Evolutionary conservation across 192 early-diverging fungal species (phyloP), one percentile per base, ranked within the genome.

Genomic region (Physocladia obscura): DNA sequence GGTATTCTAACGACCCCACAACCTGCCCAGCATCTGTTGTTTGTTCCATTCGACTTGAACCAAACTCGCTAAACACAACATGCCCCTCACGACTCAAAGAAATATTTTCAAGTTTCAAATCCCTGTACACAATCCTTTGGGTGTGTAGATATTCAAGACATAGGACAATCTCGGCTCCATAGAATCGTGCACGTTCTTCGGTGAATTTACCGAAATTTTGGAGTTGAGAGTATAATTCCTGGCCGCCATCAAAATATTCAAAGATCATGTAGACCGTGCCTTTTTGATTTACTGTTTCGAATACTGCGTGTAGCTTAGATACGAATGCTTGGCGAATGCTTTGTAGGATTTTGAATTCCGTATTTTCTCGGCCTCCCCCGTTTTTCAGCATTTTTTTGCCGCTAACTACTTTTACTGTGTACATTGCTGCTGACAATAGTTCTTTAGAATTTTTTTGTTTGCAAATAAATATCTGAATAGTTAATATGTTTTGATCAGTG

Each of bases 191-290:
- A 24, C 82, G 36, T n/a, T 76, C 73, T 54, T 86, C 83, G 0
- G 58, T 48, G 49, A 85, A 85, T 36, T 80, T 61, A 2, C 82
- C 82, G 67, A 78, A 84, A 22, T 79, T 73, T 38, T 57, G 48
- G 78, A 98, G 77, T 70, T 97, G 92, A 49, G 90, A 94, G 71
- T 92, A 93, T 55, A 98, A 81, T 76, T 98, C 96, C n/a, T n/a
- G n/a, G 37, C 96, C 96, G 38, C 96, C 96, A 13, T 89, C 89
- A 26, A 94, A 85, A 77, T 94, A 95, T 69, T 94, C 94, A 81
- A 86, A 78, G 1, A 86, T 70, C 2, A 86, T 62, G 60, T 77
- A 86, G 11, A 83, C 55, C n/a, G n/a, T n/a, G n/a, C n/a, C n/a
- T 24, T 74, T 59, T 48, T 62, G 61, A 17, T 76, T 69, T 24